Evolutionary conservation across 139 green algal genomes (phyloP).

Genomic region (Chlamydomonas incerta): DNA sequence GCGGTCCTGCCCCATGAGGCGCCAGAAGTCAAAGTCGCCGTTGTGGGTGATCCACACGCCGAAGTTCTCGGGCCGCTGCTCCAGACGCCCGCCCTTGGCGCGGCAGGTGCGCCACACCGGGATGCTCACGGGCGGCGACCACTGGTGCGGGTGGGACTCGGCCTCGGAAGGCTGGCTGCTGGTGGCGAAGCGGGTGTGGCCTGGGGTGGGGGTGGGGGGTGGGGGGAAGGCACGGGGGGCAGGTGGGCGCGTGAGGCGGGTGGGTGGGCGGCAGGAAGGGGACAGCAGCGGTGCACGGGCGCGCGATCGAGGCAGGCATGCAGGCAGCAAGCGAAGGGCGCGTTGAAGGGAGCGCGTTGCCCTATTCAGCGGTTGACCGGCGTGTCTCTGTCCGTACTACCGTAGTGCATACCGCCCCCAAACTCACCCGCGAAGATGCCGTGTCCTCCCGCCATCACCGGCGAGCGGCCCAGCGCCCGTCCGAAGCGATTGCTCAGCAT

Average conservation of each 20-base stretch:
- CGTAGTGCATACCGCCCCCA: no score
- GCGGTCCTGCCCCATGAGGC: conserved; percentile 28
- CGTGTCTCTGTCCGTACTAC: no score
- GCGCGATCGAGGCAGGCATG: no score
- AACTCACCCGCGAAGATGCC: conserved; percentile 30
- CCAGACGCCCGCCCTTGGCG: background rate
- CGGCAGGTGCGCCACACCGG: conserved; percentile 6
- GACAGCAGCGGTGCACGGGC: no score
- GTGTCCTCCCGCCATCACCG: background rate
- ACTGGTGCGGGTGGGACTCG: conserved; percentile 30
- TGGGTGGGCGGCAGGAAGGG: no score
- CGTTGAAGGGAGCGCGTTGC: no score
- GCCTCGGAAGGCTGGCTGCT: conserved; percentile 19
- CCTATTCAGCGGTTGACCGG: no score
- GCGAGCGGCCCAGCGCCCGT: background rate
- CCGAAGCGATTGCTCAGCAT: background rate
- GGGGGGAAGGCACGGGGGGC: no score
- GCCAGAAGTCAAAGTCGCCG: conserved; percentile 39
- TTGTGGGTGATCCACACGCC: conserved; percentile 31
- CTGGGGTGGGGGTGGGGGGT: no score
- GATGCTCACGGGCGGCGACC: conserved; percentile 5
- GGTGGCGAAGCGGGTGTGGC: conserved; percentile 36
- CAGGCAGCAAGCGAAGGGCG: no score
- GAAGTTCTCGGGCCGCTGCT: background rate
- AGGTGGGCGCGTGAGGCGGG: no score